Conservation (phyloP, 129 eudicot genomes). For the Lonicera japonica region DNA sequence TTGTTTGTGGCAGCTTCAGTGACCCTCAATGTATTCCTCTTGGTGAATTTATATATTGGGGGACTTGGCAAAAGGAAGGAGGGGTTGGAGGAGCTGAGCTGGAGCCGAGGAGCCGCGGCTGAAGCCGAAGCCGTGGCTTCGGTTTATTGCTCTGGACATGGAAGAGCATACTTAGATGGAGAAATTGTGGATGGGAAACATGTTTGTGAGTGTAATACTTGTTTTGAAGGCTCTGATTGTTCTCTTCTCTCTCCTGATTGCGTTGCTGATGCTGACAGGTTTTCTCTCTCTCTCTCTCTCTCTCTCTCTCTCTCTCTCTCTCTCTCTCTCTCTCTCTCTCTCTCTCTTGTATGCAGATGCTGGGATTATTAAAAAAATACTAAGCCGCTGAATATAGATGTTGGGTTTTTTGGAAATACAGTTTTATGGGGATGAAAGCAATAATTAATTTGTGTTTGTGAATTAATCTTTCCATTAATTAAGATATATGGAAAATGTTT, state of each 20-base stretch:
- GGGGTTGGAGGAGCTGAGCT: slow-evolving; percentile 31
- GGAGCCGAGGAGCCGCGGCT: slow-evolving; percentile 51
- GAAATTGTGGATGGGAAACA: slow-evolving; percentile 32
- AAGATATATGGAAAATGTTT: no score
- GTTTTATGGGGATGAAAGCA: no score
- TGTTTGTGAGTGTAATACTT: slow-evolving; percentile 59
- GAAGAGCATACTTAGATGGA: slow-evolving; percentile 67
- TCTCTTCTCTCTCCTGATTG: slow-evolving; percentile 33
- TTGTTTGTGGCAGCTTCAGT: not conserved
- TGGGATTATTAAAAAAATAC: no score
- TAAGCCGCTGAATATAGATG: no score
- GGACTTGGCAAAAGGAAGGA: not conserved
- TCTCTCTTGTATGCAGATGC: no score
- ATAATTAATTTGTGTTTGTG: no score
- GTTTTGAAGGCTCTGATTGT: slow-evolving; percentile 57
- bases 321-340: no score
- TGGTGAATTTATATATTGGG: slow-evolving; percentile 1
- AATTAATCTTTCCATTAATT: no score
- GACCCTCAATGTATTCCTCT: not conserved
- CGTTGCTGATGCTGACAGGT: slow-evolving; percentile 52
- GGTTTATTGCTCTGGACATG: slow-evolving; percentile 64
- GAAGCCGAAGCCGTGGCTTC: slow-evolving; percentile 73
- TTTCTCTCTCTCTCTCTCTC: not conserved
- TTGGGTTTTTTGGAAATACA: no score
- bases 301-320: no score